Evolutionary conservation across 805 yeast species (phyloP).

Genomic region (Wickerhamomyces queroliae): DNA sequence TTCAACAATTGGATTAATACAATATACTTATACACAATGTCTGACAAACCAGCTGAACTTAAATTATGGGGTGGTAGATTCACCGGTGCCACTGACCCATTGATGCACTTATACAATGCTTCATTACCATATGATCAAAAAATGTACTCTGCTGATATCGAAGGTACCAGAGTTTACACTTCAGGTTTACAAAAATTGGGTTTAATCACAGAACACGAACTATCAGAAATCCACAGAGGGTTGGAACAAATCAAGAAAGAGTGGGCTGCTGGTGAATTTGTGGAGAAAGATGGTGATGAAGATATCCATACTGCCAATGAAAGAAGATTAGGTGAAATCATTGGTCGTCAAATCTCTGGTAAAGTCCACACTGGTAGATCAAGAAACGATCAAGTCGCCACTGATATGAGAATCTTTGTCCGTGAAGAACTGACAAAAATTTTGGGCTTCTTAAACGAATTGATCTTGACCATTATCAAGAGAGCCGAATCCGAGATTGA

Average conservation of each 20-base stretch:
- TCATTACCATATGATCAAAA: conserved; percentile 92
- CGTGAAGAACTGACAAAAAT: conserved; percentile 66
- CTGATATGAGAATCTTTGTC: conserved; percentile 96
- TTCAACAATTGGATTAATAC: too few species aligned
- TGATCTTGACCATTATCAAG: conserved; percentile 59
- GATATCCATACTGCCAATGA: conserved; percentile 99
- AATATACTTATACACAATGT: conserved; percentile 8
- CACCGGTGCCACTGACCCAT: conserved; percentile 94
- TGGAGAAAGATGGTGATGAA: conserved; percentile 85
- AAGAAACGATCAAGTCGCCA: conserved; percentile 97
- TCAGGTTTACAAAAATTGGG: conserved; percentile 78
- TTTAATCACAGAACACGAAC: conserved; percentile 66
- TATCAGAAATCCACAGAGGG: conserved; percentile 79
- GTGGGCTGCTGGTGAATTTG: conserved; percentile 70
- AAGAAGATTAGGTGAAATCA: conserved; percentile 93
- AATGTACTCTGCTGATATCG: conserved; percentile 92
- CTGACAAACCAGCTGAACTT: conserved; percentile 39
- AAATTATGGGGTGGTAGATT: conserved; percentile 98
- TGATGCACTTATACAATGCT: conserved; percentile 96
- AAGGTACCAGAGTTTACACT: conserved; percentile 92
- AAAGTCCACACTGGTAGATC: conserved; percentile 99
- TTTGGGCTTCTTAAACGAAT: conserved; percentile 46
- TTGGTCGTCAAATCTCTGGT: conserved; percentile 91
- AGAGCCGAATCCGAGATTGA: conserved; percentile 87
- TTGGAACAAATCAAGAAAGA: conserved; percentile 65